Evolutionary conservation across 306 rosid genomes (phyloP).

Genomic region (Castanopsis chinensis): DNA sequence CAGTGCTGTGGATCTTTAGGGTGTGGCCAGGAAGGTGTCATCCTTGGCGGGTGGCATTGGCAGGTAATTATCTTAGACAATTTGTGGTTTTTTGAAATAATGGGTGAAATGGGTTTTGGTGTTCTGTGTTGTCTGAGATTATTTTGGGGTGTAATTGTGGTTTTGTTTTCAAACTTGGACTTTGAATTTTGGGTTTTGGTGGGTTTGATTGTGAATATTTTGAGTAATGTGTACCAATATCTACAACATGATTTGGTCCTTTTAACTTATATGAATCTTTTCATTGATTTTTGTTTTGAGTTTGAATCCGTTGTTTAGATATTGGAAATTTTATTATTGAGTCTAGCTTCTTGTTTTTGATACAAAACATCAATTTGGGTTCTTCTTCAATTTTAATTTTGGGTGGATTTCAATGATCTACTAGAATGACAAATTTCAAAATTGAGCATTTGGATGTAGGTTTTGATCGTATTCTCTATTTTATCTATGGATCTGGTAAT

Average conservation of each 20-base stretch:
- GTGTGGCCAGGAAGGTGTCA: slow-evolving; percentile 96
- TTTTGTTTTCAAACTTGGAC: slow-evolving; percentile 20
- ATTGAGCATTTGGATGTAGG: no score
- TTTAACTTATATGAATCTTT: not conserved
- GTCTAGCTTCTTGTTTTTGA: not conserved
- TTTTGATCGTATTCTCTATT: no score
- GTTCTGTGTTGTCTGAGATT: not conserved
- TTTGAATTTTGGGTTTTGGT: not conserved
- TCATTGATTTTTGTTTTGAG: not conserved
- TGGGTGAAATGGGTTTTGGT: not conserved
- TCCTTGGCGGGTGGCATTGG: slow-evolving; percentile 98
- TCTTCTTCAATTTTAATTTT: no score
- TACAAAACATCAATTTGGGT: not conserved
- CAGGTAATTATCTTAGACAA: slow-evolving; percentile 54
- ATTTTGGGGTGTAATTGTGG: slow-evolving; percentile 12
- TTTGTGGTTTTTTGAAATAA: slow-evolving; percentile 3
- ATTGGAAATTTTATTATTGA: slow-evolving; percentile 1
- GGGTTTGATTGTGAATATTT: not conserved
- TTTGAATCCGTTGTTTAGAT: not conserved
- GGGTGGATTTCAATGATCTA: no score
- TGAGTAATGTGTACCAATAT: slow-evolving; percentile 34
- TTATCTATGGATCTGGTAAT: no score
- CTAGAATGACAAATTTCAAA: no score
- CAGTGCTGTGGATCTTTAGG: slow-evolving; percentile 87
- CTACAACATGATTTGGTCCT: not conserved